Conservation (phyloP, 805 yeast species). For the Saccharomyces eubayanus region DNA sequence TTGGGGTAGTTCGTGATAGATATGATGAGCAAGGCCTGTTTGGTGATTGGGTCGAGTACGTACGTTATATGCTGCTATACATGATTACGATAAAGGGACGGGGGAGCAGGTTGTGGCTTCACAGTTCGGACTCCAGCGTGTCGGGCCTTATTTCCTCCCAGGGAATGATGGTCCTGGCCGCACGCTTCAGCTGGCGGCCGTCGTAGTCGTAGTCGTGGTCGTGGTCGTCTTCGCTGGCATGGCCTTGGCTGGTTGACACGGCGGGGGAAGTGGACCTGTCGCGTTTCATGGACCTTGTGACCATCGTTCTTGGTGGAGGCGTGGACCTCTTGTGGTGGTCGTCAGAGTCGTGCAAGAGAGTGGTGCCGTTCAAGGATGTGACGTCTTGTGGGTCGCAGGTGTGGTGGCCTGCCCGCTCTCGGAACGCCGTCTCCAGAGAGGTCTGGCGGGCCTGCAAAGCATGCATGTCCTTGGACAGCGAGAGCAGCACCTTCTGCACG, state of each 20-base stretch:
- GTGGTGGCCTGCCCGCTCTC: background rate
- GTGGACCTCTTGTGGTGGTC: conserved; percentile 2
- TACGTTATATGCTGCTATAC: background rate
- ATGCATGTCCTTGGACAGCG: conserved; percentile 16
- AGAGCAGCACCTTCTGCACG: conserved; percentile 11
- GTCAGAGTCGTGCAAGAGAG: conserved; percentile 1
- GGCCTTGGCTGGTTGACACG: background rate
- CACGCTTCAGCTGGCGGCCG: background rate
- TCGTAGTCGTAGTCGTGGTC: background rate
- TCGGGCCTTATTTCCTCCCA: conserved; percentile 22
- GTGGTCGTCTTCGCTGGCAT: no score
- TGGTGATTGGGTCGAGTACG: background rate
- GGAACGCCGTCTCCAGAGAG: conserved; percentile 7
- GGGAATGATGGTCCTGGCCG: conserved; percentile 22
- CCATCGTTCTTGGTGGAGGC: conserved; percentile 9
- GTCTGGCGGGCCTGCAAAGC: conserved; percentile 10
- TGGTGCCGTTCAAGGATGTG: conserved; percentile 7
- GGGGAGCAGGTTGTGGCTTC: background rate
- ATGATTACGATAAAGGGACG: background rate
- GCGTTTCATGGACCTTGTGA: conserved; percentile 2
- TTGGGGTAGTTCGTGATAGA: background rate
- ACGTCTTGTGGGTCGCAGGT: background rate
- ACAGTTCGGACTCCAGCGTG: background rate
- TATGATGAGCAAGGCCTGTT: background rate
- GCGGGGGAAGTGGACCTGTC: background rate